phyloP scores from a whole-genome alignment of 2,329 filamentous ascomycete species.

The Aspergillus sergii region DNA sequence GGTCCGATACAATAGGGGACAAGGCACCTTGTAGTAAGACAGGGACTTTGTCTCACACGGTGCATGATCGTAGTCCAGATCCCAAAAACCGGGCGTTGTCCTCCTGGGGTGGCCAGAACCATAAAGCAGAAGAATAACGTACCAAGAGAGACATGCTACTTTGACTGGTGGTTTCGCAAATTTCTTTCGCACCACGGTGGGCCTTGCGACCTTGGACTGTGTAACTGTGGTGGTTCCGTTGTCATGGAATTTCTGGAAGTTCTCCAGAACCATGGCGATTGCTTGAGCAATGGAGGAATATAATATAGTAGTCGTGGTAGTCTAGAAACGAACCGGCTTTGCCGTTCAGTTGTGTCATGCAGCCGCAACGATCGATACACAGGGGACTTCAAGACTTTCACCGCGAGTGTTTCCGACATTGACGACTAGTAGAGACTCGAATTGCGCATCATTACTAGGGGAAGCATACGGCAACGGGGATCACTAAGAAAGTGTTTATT shows the following conservation, averaged over 20 bases:
- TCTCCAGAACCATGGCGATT: constrained; percentile 27
- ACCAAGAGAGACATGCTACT: constrained; percentile 49
- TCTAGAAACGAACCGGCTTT: neutral
- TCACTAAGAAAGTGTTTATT: constrained; percentile 9
- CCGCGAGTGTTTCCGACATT: neutral
- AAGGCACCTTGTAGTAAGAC: constrained; percentile 10
- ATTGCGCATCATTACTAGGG: constrained; percentile 15
- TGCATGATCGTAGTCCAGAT: neutral
- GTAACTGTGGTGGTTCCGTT: constrained; percentile 22
- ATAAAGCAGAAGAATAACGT: constrained; percentile 20
- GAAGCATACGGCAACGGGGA: neutral
- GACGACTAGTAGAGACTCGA: constrained; percentile 9
- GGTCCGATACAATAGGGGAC: constrained; percentile 9
- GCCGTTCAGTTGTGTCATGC: constrained; percentile 12
- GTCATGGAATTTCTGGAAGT: constrained; percentile 18
- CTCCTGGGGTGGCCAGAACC: neutral
- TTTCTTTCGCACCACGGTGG: constrained; percentile 43
- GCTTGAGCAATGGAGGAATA: neutral
- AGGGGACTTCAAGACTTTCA: constrained; percentile 5
- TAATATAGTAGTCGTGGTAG: neutral
- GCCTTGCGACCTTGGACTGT: constrained; percentile 28
- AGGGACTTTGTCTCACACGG: neutral
- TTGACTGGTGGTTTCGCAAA: constrained; percentile 50
- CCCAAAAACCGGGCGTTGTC: neutral
- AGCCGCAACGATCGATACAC: constrained; percentile 4